Evolutionary conservation across 331 rosid species (phyloP), one percentile per base, ranked within the genome.

Genomic region (Malus hybrid): DNA sequence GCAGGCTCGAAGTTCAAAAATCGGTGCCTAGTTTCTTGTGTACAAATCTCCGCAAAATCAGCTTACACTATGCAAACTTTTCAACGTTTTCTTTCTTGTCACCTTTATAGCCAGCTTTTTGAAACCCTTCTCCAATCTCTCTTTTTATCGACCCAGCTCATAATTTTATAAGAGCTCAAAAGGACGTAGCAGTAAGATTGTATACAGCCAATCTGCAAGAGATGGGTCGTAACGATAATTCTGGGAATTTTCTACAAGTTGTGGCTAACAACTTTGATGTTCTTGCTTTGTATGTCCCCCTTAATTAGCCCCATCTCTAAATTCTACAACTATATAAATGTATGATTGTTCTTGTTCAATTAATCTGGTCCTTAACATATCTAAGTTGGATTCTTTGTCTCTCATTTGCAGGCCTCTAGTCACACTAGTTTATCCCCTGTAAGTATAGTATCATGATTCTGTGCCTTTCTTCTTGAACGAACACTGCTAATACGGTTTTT

Each of bases 361-460:
- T 50, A 9, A 6, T 48, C 28, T 50, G n/a, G 56, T 50, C 56
- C 56, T 15, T 50, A 15, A 50, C 56, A 52, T 52, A 6, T 69
- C 20, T 15, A 14, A 12, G 28, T 24, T 27, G 28, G 11, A 42
- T 59, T 67, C 22, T 74, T 56, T 77, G 12, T 61, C 72, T 19
- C 60, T 44, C 22, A 24, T 33, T 48, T 79, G 42, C 87, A 94
- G 98, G 90, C 96, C 99, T 48, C 79, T 94, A 11, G 90, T 94
- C 59, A 75, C 96, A 65, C 91, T 94, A 4, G 95, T 94, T 76
- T 94, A 78, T 80, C 99, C 97, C 33, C 84, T 94, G 99, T 94
- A 85, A 91, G 97, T 89, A 24, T 15, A 1, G n/a, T 19, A 56
- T 4, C 12, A 24, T 7, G 3, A 2, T 19, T 66, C 11, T 71